phyloP scores from a whole-genome alignment of 2,329 filamentous ascomycete genomes.

The Aplosporella prunicola region DNA sequence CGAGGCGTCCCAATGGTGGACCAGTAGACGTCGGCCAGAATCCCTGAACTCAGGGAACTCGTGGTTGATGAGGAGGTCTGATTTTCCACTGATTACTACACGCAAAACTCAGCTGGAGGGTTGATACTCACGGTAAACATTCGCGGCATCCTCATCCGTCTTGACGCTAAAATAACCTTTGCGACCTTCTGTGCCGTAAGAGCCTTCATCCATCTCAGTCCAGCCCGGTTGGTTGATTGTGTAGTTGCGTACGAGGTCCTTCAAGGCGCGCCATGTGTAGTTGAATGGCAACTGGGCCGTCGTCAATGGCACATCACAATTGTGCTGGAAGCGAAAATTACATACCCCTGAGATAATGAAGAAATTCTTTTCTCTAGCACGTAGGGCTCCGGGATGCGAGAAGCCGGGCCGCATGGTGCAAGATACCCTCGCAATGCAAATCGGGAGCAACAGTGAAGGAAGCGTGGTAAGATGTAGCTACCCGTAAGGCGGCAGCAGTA shows the following conservation, averaged over 20 bases:
- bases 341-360: conserved; percentile 11
- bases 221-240: conserved; percentile 29
- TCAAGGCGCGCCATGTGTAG: conserved; percentile 27
- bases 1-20: conserved; percentile 14
- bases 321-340: background rate
- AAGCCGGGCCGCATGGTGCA: conserved; percentile 1
- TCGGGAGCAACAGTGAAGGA: too few relatives aligned
- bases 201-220: conserved; percentile 24
- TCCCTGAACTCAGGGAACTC: conserved; percentile 20
- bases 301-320: background rate
- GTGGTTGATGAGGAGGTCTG: conserved; percentile 18
- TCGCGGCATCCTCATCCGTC: conserved; percentile 24
- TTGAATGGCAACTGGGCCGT: conserved; percentile 9
- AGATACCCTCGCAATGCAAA: too few relatives aligned
- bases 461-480: too few relatives aligned
- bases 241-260: conserved; percentile 25
- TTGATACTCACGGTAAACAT: conserved; percentile 4
- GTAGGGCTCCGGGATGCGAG: background rate
- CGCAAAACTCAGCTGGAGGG: background rate
- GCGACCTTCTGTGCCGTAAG: conserved; percentile 17
- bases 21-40: conserved; percentile 17
- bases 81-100: too few relatives aligned
- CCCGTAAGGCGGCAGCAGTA: too few relatives aligned
- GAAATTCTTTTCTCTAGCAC: conserved; percentile 10
- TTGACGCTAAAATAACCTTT: conserved; percentile 29